Percentiles rank a stretch among this genome's conserved stretches.
Evolutionary conservation across 176 grass and related monocot species (phyloP).

Genomic region (Paspalum vaginatum): DNA sequence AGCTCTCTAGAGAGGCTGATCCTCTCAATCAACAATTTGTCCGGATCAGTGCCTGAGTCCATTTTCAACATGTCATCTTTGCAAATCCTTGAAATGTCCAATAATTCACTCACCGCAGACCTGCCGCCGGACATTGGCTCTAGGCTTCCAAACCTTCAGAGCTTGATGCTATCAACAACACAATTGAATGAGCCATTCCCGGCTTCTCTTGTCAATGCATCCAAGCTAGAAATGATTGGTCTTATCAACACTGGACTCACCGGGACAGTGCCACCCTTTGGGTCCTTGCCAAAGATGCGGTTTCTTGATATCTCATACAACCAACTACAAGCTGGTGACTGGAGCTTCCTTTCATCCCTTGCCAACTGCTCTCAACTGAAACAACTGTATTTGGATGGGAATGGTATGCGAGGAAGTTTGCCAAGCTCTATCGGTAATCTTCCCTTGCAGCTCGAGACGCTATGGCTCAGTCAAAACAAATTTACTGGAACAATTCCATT

Average conservation of each 20-base stretch:
- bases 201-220: constrained; percentile 44
- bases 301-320: constrained; percentile 37
- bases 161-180: constrained; percentile 28
- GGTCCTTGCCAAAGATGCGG: constrained; percentile 26
- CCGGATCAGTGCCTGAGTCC: constrained; percentile 35
- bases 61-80: constrained; percentile 57
- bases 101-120: constrained; percentile 36
- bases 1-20: constrained; percentile 14
- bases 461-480: constrained; percentile 48
- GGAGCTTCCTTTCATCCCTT: constrained; percentile 48
- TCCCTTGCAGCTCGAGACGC: constrained; percentile 13
- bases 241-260: constrained; percentile 33
- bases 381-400: constrained; percentile 33
- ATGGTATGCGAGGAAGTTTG: constrained; percentile 49
- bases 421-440: constrained; percentile 47
- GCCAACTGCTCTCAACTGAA: constrained; percentile 41
- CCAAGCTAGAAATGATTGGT: constrained; percentile 38
- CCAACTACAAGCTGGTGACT: constrained; percentile 42
- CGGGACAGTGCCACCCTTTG: constrained; percentile 40
- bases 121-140: constrained; percentile 51
- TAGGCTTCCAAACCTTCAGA: constrained; percentile 43
- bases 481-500: constrained; percentile 40
- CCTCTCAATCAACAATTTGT: constrained; percentile 47
- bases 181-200: constrained; percentile 39
- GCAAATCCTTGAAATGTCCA: constrained; percentile 35